Evolutionary conservation across 2,329 filamentous ascomycete genomes (phyloP).

Genomic region (Neofusicoccum laricinum): DNA sequence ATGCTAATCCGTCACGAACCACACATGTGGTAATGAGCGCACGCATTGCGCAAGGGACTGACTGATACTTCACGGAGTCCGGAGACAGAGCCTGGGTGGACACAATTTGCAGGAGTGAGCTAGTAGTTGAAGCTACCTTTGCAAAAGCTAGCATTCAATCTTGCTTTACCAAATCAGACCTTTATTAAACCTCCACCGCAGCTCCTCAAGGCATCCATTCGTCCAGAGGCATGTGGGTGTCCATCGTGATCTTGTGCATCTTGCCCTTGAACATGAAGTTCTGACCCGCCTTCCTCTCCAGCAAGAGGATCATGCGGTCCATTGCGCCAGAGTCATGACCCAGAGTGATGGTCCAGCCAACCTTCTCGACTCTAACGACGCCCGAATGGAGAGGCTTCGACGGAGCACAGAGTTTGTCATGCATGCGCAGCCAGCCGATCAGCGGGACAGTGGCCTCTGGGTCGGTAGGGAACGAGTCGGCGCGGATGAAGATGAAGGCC

Average conservation of each 20-base stretch:
- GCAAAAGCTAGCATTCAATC: neutral
- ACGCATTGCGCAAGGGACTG: no score
- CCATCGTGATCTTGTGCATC: neutral
- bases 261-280: neutral
- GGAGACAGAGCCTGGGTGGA: no score
- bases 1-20: no score
- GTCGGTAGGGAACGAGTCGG: neutral
- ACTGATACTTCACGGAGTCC: no score
- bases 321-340: neutral
- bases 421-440: neutral
- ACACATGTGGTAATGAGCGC: no score
- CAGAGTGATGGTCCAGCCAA: neutral
- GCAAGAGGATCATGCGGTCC: neutral
- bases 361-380: neutral
- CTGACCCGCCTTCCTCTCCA: constrained; percentile 1
- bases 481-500: neutral
- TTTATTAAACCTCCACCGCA: neutral
- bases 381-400: neutral
- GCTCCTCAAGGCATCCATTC: neutral
- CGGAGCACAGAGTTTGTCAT: neutral
- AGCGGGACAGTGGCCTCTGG: neutral
- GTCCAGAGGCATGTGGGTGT: neutral
- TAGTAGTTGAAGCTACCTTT: neutral
- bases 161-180: no score
- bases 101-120: no score